Conservation (phyloP, 306 rosid genomes). For the Parietaria judaica region DNA sequence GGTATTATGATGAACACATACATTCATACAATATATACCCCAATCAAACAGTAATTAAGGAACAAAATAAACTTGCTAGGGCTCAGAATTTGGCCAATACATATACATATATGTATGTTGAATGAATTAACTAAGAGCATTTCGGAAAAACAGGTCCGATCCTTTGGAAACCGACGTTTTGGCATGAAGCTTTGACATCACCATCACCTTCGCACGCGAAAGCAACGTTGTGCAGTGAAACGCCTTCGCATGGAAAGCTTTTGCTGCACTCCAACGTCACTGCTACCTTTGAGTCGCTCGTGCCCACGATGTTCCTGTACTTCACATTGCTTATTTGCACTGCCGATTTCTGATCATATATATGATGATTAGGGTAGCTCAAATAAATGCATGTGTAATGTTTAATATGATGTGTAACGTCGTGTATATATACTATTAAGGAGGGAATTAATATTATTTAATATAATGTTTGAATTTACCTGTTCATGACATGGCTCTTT, state of each 20-base stretch:
- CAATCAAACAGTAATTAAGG: too few relatives aligned
- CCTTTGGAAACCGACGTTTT: conserved; percentile 24
- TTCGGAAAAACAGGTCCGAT: conserved; percentile 42
- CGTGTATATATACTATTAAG: background rate
- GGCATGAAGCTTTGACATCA: conserved; percentile 33
- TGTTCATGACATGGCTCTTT: conserved; percentile 36
- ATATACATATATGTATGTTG: too few relatives aligned
- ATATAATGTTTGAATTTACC: conserved; percentile 24
- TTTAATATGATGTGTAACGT: background rate
- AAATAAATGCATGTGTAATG: too few relatives aligned
- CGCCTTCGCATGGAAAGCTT: conserved; percentile 31
- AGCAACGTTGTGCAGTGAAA: conserved; percentile 36
- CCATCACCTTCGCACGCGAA: conserved; percentile 17
- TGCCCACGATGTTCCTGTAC: conserved; percentile 56
- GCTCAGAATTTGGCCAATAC: too few relatives aligned
- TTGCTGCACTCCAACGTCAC: conserved; percentile 55
- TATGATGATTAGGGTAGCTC: too few relatives aligned
- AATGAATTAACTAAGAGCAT: conserved; percentile 20
- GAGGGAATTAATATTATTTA: background rate
- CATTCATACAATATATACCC: too few relatives aligned
- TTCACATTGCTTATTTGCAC: conserved; percentile 46
- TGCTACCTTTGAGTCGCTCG: conserved; percentile 70
- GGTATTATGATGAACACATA: too few relatives aligned
- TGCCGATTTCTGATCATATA: conserved; percentile 35
- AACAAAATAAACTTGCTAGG: too few relatives aligned